Conservation (phyloP, 2,329 filamentous ascomycete genomes). For the Cladosporium sp. region DNA sequence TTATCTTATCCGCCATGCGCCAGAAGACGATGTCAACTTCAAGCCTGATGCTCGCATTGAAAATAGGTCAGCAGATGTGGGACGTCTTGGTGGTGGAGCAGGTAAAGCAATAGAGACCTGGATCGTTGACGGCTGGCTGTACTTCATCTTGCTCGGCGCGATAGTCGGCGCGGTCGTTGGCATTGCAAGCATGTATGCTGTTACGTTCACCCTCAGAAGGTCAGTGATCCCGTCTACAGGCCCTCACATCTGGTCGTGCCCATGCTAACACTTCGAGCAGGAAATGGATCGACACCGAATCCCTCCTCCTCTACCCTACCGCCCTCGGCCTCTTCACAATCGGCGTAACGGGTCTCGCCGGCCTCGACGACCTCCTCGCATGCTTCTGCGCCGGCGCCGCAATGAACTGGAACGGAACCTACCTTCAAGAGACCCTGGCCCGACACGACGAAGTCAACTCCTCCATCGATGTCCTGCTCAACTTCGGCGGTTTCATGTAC, state of each 20-base stretch:
- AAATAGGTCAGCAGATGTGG: conserved; percentile 11
- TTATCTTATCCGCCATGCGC: conserved; percentile 74
- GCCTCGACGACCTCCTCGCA: conserved; percentile 80
- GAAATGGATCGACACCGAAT: conserved; percentile 74
- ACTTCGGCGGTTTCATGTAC: conserved; percentile 83
- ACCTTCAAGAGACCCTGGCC: conserved; percentile 74
- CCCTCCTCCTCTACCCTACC: conserved; percentile 79
- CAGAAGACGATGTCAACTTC: conserved; percentile 50
- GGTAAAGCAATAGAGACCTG: conserved; percentile 51
- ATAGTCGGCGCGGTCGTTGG: conserved; percentile 69
- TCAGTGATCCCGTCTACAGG: conserved; percentile 30
- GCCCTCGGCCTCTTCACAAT: conserved; percentile 78
- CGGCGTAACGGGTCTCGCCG: conserved; percentile 79
- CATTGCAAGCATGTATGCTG: conserved; percentile 72
- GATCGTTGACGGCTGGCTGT: conserved; percentile 71
- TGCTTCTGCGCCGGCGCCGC: conserved; percentile 86
- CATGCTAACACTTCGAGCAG: conserved; percentile 41
- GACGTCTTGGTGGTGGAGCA: conserved; percentile 55
- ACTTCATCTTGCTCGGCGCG: conserved; percentile 65
- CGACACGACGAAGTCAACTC: conserved; percentile 77
- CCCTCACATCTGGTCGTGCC: not conserved
- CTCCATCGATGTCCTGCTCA: conserved; percentile 87
- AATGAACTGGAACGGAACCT: conserved; percentile 90
- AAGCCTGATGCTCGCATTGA: not conserved
- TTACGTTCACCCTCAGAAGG: conserved; percentile 73